A percentile compares a stretch with the other conserved stretches of the same genome.
phyloP scores from a whole-genome alignment of 2,329 filamentous ascomycete species.

The Beauveria sp. region DNA sequence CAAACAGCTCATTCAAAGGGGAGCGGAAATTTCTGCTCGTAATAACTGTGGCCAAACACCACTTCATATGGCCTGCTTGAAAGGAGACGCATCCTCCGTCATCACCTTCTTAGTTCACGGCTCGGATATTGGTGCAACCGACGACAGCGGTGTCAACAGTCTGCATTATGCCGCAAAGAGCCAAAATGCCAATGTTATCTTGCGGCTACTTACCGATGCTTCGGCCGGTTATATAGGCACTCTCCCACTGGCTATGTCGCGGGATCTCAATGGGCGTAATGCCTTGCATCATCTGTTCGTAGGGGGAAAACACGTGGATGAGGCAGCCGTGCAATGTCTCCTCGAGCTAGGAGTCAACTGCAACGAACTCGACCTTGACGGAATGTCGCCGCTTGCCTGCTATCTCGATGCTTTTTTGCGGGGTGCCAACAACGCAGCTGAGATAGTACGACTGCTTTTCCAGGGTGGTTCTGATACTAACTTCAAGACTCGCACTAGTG shows the following conservation, averaged over 20 bases:
- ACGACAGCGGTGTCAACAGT: background rate
- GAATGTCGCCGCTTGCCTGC: background rate
- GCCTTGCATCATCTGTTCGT: background rate
- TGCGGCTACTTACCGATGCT: background rate
- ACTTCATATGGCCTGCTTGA: background rate
- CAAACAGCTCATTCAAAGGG: background rate
- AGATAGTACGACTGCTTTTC: background rate
- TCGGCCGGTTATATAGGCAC: background rate
- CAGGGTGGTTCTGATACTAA: background rate
- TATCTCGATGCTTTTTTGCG: background rate
- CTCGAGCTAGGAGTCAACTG: background rate
- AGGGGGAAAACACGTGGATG: background rate
- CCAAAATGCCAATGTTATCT: background rate
- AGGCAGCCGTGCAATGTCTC: background rate
- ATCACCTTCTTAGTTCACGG: background rate
- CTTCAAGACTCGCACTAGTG: background rate
- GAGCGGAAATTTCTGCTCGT: background rate
- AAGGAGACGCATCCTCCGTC: background rate
- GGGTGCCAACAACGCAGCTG: background rate
- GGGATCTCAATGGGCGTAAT: background rate
- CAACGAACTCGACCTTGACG: background rate
- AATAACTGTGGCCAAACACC: background rate
- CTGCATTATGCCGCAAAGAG: background rate
- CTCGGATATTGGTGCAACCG: background rate
- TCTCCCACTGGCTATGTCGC: background rate